Conservation (phyloP, 441 rosid genomes). For the Jatropha multifida region DNA sequence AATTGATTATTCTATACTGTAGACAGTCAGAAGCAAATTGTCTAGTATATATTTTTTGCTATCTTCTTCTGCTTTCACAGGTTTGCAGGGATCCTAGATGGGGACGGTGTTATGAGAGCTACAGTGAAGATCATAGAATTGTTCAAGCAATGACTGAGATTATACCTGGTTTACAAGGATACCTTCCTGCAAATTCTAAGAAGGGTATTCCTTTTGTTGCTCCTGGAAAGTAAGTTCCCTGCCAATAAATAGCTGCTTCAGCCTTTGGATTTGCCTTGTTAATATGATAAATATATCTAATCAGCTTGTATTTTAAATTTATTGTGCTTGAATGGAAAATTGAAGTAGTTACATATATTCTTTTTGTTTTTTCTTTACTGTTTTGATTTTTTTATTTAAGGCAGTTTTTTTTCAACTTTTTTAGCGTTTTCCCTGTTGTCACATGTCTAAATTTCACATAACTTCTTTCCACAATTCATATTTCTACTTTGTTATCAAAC, state of each 20-base stretch:
- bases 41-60: not conserved
- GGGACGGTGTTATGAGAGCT: constrained; percentile 78
- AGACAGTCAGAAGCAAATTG: not conserved
- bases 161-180: constrained; percentile 65
- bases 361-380: not conserved
- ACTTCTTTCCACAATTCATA: not conserved
- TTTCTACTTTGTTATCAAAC: not conserved
- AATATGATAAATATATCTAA: not conserved
- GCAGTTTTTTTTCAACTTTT: not conserved
- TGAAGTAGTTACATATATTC: not conserved
- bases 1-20: not conserved
- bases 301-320: not conserved
- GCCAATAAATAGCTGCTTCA: not conserved
- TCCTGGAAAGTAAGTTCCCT: constrained; percentile 55
- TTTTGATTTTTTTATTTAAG: not conserved
- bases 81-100: constrained; percentile 78
- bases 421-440: not conserved
- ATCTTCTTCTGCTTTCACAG: constrained; percentile 28
- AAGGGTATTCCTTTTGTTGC: constrained; percentile 58
- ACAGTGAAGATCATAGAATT: constrained; percentile 57
- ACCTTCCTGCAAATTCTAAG: constrained; percentile 35
- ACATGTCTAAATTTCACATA: not conserved
- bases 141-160: constrained; percentile 63
- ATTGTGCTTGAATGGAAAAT: not conserved
- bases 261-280: not conserved